Evolutionary conservation across 2,329 filamentous ascomycete genomes (phyloP).

Genomic region (Cladosporium sp.): DNA sequence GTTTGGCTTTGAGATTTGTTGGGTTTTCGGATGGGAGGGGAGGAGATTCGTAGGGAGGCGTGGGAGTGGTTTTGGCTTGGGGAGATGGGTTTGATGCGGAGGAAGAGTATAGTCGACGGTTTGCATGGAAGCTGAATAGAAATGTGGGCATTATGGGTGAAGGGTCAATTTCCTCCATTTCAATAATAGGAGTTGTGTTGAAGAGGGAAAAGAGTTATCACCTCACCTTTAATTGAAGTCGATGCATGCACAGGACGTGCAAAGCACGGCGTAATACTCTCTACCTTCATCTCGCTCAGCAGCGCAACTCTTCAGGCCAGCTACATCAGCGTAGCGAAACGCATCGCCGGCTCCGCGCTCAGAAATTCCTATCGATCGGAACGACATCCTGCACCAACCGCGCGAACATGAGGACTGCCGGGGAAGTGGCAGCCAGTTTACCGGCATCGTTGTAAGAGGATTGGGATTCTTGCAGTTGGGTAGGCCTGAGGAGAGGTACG

Average conservation of each 20-base stretch:
- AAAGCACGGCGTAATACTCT: conserved; percentile 61
- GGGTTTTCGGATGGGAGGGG: no score
- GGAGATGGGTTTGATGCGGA: conserved; percentile 47
- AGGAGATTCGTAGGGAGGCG: conserved; percentile 40
- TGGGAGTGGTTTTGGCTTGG: conserved; percentile 50
- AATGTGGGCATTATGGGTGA: conserved; percentile 50
- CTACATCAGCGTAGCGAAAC: conserved; percentile 34
- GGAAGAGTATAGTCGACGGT: conserved; percentile 54
- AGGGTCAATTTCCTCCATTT: no score
- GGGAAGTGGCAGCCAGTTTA: conserved; percentile 59
- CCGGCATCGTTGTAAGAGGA: conserved; percentile 66
- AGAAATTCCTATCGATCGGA: conserved; percentile 30
- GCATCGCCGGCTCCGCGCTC: conserved; percentile 41
- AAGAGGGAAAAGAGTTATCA: no score
- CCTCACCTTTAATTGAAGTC: no score
- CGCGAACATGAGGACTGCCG: conserved; percentile 35
- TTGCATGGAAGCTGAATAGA: conserved; percentile 39
- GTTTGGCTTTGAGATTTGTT: conserved; percentile 49
- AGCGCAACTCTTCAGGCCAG: conserved; percentile 30
- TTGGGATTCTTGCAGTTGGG: conserved; percentile 58
- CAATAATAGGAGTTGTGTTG: no score
- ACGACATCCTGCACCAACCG: conserved; percentile 39
- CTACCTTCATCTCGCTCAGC: conserved; percentile 53
- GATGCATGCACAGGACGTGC: conserved; percentile 43
- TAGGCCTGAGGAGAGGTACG: conserved; percentile 49